Evolutionary conservation across 805 yeast genomes (phyloP).

Genomic region (Starmerella stellata): DNA sequence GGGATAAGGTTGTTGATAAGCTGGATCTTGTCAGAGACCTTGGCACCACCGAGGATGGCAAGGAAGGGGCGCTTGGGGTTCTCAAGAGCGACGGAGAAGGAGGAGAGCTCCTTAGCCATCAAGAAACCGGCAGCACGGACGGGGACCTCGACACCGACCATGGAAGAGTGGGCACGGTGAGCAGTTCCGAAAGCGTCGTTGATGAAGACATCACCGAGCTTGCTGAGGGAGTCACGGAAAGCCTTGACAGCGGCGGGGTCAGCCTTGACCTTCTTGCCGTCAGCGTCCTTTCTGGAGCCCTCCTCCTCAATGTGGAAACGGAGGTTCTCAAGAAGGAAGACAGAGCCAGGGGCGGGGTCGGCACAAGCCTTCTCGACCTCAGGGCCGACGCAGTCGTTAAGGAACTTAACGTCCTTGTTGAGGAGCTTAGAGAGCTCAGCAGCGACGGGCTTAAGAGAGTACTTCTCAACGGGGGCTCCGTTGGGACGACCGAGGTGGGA

Average conservation of each 20-base stretch:
- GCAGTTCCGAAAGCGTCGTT: constrained; percentile 98
- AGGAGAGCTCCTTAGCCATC: constrained; percentile 90
- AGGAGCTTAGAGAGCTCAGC: constrained; percentile 68
- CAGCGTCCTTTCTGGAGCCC: constrained; percentile 82
- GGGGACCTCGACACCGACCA: constrained; percentile 92
- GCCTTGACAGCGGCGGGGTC: constrained; percentile 61
- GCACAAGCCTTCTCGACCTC: constrained; percentile 70
- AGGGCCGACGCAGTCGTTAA: constrained; percentile 79
- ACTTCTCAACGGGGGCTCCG: constrained; percentile 73
- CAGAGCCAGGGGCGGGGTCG: constrained; percentile 57
- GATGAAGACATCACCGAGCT: constrained; percentile 90
- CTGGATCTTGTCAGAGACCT: constrained; percentile 97
- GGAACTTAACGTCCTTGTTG: constrained; percentile 57
- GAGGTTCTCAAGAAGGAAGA: constrained; percentile 86
- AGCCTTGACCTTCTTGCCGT: constrained; percentile 83
- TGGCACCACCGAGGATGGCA: constrained; percentile 98
- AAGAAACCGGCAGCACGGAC: constrained; percentile 98
- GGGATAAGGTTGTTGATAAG: constrained; percentile 83
- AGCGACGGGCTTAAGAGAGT: constrained; percentile 85
- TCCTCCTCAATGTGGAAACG: constrained; percentile 86
- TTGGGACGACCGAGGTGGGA: constrained; percentile 99
- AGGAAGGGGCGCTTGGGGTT: constrained; percentile 95
- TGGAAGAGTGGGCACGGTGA: constrained; percentile 98
- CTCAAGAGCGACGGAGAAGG: constrained; percentile 96
- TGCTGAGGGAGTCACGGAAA: constrained; percentile 79